A percentile compares a stretch with the other conserved stretches of the same genome.
These are phyloP conservation scores for Fusarium irregulare DNA, from an alignment of 2,329 filamentous ascomycete species.

Conservation along the genomic window DNA sequence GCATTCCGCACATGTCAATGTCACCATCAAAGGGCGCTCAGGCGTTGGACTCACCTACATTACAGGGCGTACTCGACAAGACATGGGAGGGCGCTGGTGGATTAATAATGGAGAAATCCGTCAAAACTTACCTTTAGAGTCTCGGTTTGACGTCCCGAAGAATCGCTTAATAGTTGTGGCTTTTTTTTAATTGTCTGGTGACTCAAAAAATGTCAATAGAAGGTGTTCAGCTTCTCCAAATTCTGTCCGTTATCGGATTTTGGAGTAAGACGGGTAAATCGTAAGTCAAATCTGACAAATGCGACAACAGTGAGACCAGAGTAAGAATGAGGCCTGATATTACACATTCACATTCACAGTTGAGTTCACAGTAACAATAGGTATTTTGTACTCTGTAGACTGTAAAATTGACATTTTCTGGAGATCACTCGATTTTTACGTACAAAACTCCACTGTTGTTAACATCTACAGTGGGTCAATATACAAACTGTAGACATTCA, in stretches of 20 bases:
- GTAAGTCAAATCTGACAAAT: conserved; percentile 8
- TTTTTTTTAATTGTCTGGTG: conserved; percentile 26
- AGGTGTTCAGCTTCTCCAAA: not conserved
- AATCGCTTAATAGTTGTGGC: conserved; percentile 27
- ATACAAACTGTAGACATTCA: conserved; percentile 7
- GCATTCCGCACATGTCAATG: not conserved
- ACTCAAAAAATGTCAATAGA: conserved; percentile 9
- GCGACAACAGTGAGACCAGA: not conserved
- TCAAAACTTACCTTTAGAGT: conserved; percentile 8
- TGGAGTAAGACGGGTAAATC: conserved; percentile 2
- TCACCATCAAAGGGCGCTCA: conserved; percentile 28
- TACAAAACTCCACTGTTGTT: conserved; percentile 27
- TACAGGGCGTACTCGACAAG: conserved; percentile 36
- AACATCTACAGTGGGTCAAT: conserved; percentile 30
- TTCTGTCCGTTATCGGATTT: conserved; percentile 20
- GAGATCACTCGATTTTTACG: conserved; percentile 32
- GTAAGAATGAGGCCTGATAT: not conserved
- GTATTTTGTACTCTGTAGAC: not conserved
- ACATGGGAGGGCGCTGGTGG: conserved; percentile 23
- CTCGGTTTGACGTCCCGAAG: not conserved
- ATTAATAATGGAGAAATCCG: conserved; percentile 37
- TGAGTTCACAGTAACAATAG: not conserved
- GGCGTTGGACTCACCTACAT: conserved; percentile 11
- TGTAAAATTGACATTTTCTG: not conserved
- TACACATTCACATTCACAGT: too few species aligned